Conservation (phyloP, 768 basidiomycete species). For the Lyophyllum atratum region DNA sequence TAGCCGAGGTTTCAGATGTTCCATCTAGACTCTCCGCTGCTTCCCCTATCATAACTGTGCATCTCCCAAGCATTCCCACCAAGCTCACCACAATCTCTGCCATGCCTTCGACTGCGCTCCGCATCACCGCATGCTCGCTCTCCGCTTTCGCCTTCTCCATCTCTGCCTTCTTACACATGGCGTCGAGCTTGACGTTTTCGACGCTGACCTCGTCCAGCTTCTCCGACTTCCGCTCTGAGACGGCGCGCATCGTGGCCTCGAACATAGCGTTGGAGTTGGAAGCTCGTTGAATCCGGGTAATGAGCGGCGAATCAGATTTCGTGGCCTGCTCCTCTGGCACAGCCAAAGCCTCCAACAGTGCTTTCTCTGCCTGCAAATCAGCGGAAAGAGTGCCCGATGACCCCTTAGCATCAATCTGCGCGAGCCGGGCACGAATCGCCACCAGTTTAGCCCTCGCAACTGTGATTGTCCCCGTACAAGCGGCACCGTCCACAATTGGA, state of each 20-base stretch:
- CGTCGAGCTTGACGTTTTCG: constrained; percentile 74
- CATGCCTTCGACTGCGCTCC: constrained; percentile 63
- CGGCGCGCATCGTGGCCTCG: constrained; percentile 83
- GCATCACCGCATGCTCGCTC: constrained; percentile 64
- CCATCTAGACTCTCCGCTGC: constrained; percentile 40
- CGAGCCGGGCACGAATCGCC: constrained; percentile 62
- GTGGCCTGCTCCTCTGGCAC: constrained; percentile 70
- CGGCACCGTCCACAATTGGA: constrained; percentile 75
- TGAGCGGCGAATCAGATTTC: constrained; percentile 59
- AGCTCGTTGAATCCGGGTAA: constrained; percentile 62
- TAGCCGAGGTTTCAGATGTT: constrained; percentile 31
- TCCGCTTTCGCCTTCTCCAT: constrained; percentile 71
- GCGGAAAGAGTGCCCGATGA: constrained; percentile 43
- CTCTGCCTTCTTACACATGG: constrained; percentile 62
- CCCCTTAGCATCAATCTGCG: constrained; percentile 50
- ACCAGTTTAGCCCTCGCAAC: constrained; percentile 71
- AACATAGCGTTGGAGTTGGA: constrained; percentile 80
- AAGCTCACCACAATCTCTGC: constrained; percentile 67
- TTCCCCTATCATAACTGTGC: constrained; percentile 72
- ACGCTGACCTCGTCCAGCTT: constrained; percentile 71
- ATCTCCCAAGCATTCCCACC: constrained; percentile 80
- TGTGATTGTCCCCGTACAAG: constrained; percentile 68
- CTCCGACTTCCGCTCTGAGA: constrained; percentile 77
- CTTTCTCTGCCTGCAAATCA: constrained; percentile 74
- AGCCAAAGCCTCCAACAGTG: constrained; percentile 66